Evolutionary conservation across 345 rosid species (phyloP).

Genomic region (Brassica juncea): DNA sequence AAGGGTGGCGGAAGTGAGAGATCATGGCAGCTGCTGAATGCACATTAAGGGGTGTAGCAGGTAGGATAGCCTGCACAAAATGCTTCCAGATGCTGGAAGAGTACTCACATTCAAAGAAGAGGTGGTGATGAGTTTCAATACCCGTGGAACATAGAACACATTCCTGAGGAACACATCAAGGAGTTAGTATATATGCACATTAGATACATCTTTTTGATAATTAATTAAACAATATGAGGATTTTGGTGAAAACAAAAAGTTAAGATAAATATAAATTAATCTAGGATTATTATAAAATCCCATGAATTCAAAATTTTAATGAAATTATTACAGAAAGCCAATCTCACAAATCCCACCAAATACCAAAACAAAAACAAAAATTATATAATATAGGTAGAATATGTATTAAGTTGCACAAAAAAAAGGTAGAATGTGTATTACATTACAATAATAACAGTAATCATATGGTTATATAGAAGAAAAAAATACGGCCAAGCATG

Average conservation of each 20-base stretch:
- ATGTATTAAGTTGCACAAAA: background rate
- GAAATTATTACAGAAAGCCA: slow-evolving; percentile 33
- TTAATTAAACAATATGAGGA: background rate
- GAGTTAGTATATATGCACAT: too few relatives aligned
- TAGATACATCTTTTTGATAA: too few relatives aligned
- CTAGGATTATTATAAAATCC: background rate
- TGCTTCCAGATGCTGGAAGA: too few relatives aligned
- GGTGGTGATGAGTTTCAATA: too few relatives aligned
- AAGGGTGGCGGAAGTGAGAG: too few relatives aligned
- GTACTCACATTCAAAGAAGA: too few relatives aligned
- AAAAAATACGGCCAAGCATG: slow-evolving; percentile 33
- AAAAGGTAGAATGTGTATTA: slow-evolving; percentile 7
- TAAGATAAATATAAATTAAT: background rate
- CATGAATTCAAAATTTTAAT: slow-evolving; percentile 5
- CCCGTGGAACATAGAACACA: too few relatives aligned
- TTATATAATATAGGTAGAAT: background rate
- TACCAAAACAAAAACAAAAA: slow-evolving; percentile 25
- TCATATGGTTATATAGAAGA: slow-evolving; percentile 6
- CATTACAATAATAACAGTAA: slow-evolving; percentile 32
- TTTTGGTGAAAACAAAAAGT: background rate
- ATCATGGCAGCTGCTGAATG: background rate
- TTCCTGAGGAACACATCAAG: too few relatives aligned
- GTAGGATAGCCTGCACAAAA: too few relatives aligned
- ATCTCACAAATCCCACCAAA: slow-evolving; percentile 9
- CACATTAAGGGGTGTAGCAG: background rate